Evolutionary conservation across 129 eudicot species (phyloP), one percentile per base, ranked within the genome.

Genomic region (Erigeron canadensis): DNA sequence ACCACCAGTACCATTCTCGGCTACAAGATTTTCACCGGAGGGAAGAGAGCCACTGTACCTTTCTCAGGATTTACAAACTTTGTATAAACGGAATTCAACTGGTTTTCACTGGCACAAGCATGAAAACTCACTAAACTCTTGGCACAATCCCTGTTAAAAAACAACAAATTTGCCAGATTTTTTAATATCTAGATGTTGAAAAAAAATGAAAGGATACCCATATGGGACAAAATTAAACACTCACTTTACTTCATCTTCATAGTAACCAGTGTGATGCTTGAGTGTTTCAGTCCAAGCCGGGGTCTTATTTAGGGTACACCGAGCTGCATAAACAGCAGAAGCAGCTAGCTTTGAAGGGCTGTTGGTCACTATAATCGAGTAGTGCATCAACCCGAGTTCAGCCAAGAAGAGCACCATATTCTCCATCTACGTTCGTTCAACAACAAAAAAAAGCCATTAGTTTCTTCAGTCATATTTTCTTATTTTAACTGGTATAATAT

Each of bases 251-350:
- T 89, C 70, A 70, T 83, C 85, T 65, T 94, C 91, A 1, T 77
- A 50, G 70, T 80, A 94, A 67, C 97, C 94, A 0, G 99, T 94
- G 76, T 94, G 86, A 73, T 87, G 86, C 76, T 74, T 77, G 11
- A 94, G 85, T 0, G 99, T 90, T 42, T 86, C 86, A 0, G 86
- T 90, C 99, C 99, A 94, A 16, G 64, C 22, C 1, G 97, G 99
- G 11, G 23, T 82, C 85, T 81, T 84, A 15, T 74, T 82, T 10
- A 94, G 85, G 34, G 88, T 86, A 66, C 87, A 85, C 28, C 95
- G 78, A 15, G 97, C 96, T 11, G 91, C 97, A 69, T 87, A 90
- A 28, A 94, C 99, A 40, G 99, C 97, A 4, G 97, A 61, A 67
- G 99, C 97, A 73, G 99, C 99, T 15, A 94, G 48, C 73, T 80